Conservation (phyloP, 2,329 filamentous ascomycete genomes). For the Ophiostoma sp. region DNA sequence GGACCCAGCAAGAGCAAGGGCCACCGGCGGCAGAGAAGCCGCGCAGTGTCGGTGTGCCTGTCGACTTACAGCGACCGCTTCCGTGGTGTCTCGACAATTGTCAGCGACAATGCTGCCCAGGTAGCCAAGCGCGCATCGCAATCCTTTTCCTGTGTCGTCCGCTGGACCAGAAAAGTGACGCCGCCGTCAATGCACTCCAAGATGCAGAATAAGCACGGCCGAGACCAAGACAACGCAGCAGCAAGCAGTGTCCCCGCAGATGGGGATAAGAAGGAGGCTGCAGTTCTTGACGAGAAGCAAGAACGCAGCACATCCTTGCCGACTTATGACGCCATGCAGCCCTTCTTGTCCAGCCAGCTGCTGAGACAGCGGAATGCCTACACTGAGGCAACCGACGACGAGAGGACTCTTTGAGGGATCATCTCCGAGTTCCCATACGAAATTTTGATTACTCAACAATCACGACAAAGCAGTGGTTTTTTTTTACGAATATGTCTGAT, state of each 20-base stretch:
- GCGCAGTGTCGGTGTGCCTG: constrained; percentile 3
- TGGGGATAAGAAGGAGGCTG: background rate
- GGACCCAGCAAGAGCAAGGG: constrained; percentile 3
- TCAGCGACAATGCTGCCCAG: constrained; percentile 16
- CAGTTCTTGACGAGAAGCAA: background rate
- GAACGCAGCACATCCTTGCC: background rate
- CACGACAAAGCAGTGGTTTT: background rate
- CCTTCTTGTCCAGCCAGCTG: background rate
- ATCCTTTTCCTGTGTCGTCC: background rate
- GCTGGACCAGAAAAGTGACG: constrained; percentile 14
- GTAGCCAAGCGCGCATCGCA: constrained; percentile 8
- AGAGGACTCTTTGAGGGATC: background rate
- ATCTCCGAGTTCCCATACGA: background rate
- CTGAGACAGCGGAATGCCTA: background rate
- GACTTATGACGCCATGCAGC: background rate
- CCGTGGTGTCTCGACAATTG: constrained; percentile 1
- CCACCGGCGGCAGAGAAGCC: background rate
- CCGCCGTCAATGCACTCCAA: background rate
- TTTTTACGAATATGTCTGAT: background rate
- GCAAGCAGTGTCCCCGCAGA: background rate
- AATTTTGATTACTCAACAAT: background rate
- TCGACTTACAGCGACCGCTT: constrained; percentile 15
- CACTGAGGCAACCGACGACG: background rate
- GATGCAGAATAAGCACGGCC: background rate
- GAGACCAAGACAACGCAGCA: background rate